phyloP scores from a whole-genome alignment of 108 stramenopile genomes.

The Mediolabrus comicus region DNA sequence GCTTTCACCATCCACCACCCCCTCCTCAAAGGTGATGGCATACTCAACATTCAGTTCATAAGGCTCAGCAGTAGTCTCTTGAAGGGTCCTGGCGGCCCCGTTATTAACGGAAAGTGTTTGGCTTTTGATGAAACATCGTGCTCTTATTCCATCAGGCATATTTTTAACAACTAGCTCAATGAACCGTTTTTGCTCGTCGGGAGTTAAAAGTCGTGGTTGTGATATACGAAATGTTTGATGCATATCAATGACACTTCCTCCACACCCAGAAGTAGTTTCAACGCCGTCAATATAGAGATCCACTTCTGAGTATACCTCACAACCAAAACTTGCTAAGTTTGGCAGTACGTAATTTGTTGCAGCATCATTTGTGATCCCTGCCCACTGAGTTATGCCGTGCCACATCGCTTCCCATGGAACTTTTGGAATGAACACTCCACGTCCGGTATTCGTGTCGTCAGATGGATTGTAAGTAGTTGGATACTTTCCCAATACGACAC shows the following conservation, averaged over 20 bases:
- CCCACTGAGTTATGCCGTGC: slow-evolving; percentile 27
- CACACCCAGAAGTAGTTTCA: slow-evolving; percentile 22
- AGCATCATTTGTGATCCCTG: slow-evolving; percentile 1
- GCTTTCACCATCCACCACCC: too few relatives aligned
- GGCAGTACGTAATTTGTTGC: slow-evolving; percentile 29
- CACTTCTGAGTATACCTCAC: slow-evolving; percentile 22
- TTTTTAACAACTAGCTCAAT: background rate
- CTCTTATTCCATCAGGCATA: background rate
- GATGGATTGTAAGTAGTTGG: slow-evolving; percentile 12
- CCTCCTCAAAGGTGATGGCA: too few relatives aligned
- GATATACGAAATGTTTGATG: slow-evolving; percentile 12
- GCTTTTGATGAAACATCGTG: slow-evolving; percentile 12
- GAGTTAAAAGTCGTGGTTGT: slow-evolving; percentile 16
- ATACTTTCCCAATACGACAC: slow-evolving; percentile 20
- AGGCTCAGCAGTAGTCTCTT: too few relatives aligned
- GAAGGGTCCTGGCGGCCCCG: too few relatives aligned
- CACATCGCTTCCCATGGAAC: slow-evolving; percentile 1
- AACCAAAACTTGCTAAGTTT: slow-evolving; percentile 30
- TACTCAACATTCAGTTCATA: too few relatives aligned
- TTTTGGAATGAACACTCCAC: background rate
- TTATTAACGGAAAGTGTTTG: slow-evolving; percentile 13
- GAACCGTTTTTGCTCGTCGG: slow-evolving; percentile 26
- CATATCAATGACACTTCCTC: slow-evolving; percentile 12
- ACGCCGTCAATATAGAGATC: slow-evolving; percentile 19
- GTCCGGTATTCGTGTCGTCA: slow-evolving; percentile 10